Base-by-base conservation (phyloP, 176 grass and related monocot genomes). In the Aegilops tauschii region DNA sequence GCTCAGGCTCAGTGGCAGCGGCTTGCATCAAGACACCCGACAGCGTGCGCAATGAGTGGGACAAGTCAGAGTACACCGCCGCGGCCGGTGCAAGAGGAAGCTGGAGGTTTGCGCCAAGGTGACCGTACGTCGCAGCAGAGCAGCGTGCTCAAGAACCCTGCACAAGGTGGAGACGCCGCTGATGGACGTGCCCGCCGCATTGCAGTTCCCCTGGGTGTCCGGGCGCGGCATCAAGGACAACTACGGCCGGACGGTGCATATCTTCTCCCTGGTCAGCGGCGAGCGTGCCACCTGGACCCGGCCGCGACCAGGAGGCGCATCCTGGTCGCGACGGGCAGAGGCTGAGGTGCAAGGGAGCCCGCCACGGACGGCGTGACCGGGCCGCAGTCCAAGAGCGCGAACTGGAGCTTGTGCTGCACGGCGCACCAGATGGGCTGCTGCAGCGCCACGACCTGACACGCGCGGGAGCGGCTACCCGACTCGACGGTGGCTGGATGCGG, bases 341-440 rank as follows among this genome's bases (percentile, higher is more conserved):
- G 69, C 80, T 98, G 25, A 80, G 16, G 12, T 95, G 93, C 78
- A 34, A 30, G 79, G 92, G 90, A 37, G 1, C 36, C 36, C 42
- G 82, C 76, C 9, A 79, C 88, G 71, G 93, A 91, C 52, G 82
- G 86, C 54, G 79, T 94, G 18, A 59, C 23, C 3, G 91, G 96
- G 27, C 88, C 88, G 8, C 73, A 58, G 72, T 86, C 86, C 0
- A 90, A 39, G 71, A 86, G 89, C 12, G 80, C 66, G 49, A 12
- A 44, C 0, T 95, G 94, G 90, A 77, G 72, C 62, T 29, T 86
- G 65, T 92, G 59, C 73, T 89, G 92, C 93, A 88, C 92, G 3
- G 96, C 96, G 59, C 96, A 98, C 69, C 86, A 98, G 78, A 98
- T 98, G 84, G 90, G 92, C 28, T 95, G 92, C 78, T 95, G 93